These are phyloP conservation scores for Emmonsiellopsis sp. DNA, from an alignment of 2,329 filamentous ascomycete species.

Conservation along the genomic window DNA sequence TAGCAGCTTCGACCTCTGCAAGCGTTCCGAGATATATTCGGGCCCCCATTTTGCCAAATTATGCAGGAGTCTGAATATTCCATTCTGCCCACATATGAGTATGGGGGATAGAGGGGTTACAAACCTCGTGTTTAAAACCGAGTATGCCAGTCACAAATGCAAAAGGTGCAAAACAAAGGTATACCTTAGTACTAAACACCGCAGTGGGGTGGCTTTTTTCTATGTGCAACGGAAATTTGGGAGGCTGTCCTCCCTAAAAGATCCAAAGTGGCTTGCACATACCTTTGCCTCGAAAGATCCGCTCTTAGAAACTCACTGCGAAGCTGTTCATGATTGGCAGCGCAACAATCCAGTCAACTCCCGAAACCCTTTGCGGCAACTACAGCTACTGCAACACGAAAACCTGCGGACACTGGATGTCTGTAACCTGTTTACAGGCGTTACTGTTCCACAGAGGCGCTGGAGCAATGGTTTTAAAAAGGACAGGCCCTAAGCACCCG, in stretches of 20 bases:
- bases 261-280: background rate
- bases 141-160: background rate
- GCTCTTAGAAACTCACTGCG: background rate
- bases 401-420: background rate
- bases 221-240: background rate
- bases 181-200: background rate
- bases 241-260: background rate
- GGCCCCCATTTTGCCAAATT: background rate
- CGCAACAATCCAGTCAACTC: background rate
- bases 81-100: constrained; percentile 2
- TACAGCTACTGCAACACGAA: constrained; percentile 2
- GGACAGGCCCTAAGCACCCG: background rate
- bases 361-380: background rate
- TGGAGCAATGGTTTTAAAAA: background rate
- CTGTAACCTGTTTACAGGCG: background rate
- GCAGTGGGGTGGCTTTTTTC: background rate
- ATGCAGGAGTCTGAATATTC: constrained; percentile 1
- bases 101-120: background rate
- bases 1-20: background rate
- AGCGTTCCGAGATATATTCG: background rate
- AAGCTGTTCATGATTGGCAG: background rate
- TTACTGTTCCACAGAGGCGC: background rate
- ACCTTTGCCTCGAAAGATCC: constrained; percentile 3
- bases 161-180: constrained; percentile 2
- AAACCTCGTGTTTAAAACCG: background rate